Conservation (phyloP, 345 rosid genomes). For the Arabis hirsuta region DNA sequence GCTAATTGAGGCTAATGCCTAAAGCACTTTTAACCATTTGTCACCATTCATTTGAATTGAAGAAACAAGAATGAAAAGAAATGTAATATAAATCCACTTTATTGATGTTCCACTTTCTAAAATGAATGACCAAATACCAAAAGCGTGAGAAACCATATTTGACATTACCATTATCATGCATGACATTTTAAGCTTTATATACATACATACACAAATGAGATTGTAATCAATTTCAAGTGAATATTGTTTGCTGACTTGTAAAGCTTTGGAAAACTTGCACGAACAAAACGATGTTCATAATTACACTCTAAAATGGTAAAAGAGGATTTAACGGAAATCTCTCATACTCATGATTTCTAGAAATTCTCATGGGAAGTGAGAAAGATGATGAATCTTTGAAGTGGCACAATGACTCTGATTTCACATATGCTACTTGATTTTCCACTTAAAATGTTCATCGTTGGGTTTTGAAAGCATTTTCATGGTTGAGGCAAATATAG, state of each 20-base stretch:
- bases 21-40: constrained; percentile 17
- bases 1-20: constrained; percentile 22
- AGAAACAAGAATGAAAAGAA: constrained; percentile 18
- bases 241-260: constrained; percentile 41
- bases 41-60: not conserved
- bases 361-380: constrained; percentile 23
- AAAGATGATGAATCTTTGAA: constrained; percentile 25
- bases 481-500: constrained; percentile 38
- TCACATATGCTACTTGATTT: constrained; percentile 38
- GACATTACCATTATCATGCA: constrained; percentile 20
- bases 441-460: constrained; percentile 27
- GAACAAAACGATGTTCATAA: constrained; percentile 38
- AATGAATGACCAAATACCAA: constrained; percentile 24
- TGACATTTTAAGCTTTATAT: constrained; percentile 16
- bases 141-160: constrained; percentile 28
- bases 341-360: constrained; percentile 27
- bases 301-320: constrained; percentile 35
- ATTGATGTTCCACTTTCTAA: constrained; percentile 29
- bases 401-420: constrained; percentile 36
- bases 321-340: constrained; percentile 26
- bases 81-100: constrained; percentile 9
- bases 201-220: not conserved
- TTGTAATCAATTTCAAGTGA: not conserved
- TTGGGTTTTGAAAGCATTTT: constrained; percentile 38
- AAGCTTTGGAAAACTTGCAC: constrained; percentile 33